Evolutionary conservation across 1,139 yeast genomes (phyloP), one percentile per base, ranked within the genome.

Genomic region (Protomyces lactucae-debilis): DNA sequence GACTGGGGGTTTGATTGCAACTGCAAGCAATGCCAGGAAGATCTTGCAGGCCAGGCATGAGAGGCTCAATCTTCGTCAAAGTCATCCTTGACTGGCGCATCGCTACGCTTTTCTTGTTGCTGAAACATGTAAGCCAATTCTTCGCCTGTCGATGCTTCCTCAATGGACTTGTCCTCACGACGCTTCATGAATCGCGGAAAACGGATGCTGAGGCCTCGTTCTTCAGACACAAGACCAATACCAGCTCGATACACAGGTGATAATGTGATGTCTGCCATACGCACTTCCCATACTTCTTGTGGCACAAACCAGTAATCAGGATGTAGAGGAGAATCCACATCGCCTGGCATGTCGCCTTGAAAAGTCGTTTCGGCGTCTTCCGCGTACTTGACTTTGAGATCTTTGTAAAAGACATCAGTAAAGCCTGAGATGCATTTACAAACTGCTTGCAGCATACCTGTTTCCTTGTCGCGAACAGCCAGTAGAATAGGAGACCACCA

Each of bases 201-300:
- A 71, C 99, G 80, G 66, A 93, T 78, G 0, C 97, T 89, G 4
- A 93, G 84, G 43, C 99, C 99, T 72, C 87, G 88, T 0, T 93
- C 96, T 8, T 60, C 66, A 10, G 64, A 56, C 18, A 60, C 55
- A 23, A 60, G 52, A 12, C 67, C 56, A 23, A 69, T 54, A 5
- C 69, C 98, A 0, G 98, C 96, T 72, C 90, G 91, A 75, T 93
- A 93, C 10, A 91, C 80, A 0, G 99, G 99, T 61, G 96, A 88
- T 65, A 93, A 81, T 0, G 97, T 90, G 63, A 93, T 79, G 76
- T 93, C 99, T 0, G 99, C 99, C 0, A 96, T 89, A 67, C 91
- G 80, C 0, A 93, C 96, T 75, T 93, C 99, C 79, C 95, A 92
- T 5, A 93, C 80, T 57, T 80, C 77, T 0, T 87, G 82, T 2